Percentiles rank a stretch among this genome's conserved stretches.
These are phyloP conservation scores for Talaromyces atroroseus DNA, from an alignment of 2,329 filamentous ascomycete genomes.

Conservation along the genomic window DNA sequence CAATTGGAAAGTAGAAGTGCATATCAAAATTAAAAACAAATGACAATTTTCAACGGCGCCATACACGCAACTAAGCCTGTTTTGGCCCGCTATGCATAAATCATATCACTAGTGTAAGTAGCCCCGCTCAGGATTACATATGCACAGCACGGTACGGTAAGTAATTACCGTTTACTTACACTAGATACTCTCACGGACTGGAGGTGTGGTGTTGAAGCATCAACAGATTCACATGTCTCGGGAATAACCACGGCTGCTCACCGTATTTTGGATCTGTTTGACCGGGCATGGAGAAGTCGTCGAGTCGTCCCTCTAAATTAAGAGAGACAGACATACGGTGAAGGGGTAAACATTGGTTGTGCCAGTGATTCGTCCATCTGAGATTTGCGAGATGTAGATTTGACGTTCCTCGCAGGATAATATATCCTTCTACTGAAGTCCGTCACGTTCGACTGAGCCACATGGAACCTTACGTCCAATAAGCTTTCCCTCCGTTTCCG, in stretches of 20 bases:
- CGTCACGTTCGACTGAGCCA: too few species aligned
- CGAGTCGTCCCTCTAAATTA: background rate
- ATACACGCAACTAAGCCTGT: background rate
- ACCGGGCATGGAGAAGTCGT: background rate
- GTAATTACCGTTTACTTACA: too few species aligned
- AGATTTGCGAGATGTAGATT: background rate
- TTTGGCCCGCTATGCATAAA: background rate
- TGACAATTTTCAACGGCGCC: constrained; percentile 4
- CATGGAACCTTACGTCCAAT: too few species aligned
- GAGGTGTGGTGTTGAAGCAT: too few species aligned
- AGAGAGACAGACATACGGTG: background rate
- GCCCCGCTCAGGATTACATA: background rate
- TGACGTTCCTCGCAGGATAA: background rate
- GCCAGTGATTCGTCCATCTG: too few species aligned
- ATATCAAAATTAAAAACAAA: background rate
- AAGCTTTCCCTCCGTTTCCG: too few species aligned
- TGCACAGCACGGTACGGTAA: background rate
- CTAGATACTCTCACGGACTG: too few species aligned
- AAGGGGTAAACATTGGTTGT: too few species aligned
- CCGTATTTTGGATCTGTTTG: background rate
- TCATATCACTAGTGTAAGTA: background rate
- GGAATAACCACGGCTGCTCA: background rate
- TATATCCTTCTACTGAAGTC: too few species aligned
- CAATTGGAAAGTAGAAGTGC: too few species aligned
- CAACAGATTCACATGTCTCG: background rate